Evolutionary conservation across 495 filamentous ascomycete genomes (phyloP), one percentile per base, ranked within the genome.

Genomic region (Penicillium turbatum): DNA sequence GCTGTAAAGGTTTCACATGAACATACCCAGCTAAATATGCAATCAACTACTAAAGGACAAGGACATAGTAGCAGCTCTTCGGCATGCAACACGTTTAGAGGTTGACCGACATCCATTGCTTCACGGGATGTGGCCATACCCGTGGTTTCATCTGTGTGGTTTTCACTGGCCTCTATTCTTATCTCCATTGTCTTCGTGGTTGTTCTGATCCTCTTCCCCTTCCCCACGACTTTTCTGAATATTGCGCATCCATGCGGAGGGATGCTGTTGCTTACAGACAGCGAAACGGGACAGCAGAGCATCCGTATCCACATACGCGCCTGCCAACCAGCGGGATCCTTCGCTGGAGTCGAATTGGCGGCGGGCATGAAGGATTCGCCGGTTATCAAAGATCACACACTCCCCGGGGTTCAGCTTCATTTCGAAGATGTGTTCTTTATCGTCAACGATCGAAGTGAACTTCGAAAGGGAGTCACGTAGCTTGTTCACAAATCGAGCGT

Each of bases 371-470:
- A 92, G 63, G 5, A 92, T 72, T 7, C 90, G 77, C 19, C 82
- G 69, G 63, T 97, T 97, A 59, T 90, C 82, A 67, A 97, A 96
- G 13, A 97, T 79, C 26, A 87, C 89, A 57, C 88, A 92, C 52
- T 92, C 83, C 7, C 92, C 92, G 7, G 85, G 83, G 37, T 84
- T 66, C 55, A 97, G 66, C 65, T 84, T 87, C 38, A 87, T 70
- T 72, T 95, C 78, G 61, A 85, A 86, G 36, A 85, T 63, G 31
- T 77, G 79, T 0, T 69, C 54, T 5, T 75, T 54, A 0, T 68
- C 43, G 30, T 86, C 78, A 12, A 88, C 51, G 0, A 71, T 36
- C 0, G 51, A 32, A 29, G 54, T 62, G 34, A 69, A 74, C 4
- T 11, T 16, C 4, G 46, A 40, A 17, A 70, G 74, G 63, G 68